Evolutionary conservation across 768 basidiomycete genomes (phyloP), one percentile per base, ranked within the genome.

Genomic region (Termitomyces sp.): DNA sequence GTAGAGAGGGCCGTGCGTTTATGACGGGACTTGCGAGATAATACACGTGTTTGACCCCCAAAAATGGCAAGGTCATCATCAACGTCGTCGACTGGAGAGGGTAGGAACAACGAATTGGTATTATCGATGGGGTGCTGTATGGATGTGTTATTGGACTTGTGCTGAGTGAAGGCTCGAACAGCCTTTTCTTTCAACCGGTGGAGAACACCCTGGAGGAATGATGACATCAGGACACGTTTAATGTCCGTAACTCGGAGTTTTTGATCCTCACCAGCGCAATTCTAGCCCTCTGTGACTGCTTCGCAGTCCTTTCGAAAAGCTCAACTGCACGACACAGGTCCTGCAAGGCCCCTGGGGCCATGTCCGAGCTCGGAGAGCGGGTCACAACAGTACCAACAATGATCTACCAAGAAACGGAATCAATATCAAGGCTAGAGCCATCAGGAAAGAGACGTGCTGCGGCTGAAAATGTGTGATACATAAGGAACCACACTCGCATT

Each of bases 381-480:
- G 81, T 80, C n/a, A 84, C 81, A n/a, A 85, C 77, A 2, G 81
- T 81, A 2, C 83, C 83, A 1, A 80, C 77, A 51, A 83, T 79
- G 13, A 85, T 72, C 86, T 87, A 59, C 5, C 26, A 28, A 15
- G 5, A 54, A 39, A 37, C 7, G 33, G 26, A 41, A 46, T 57
- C 31, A 62, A 51, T 33, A 8, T 29, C 34, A 15, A 36, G n/a
- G 10, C 42, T 9, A 18, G 41, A 28, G 51, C 33, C 18, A 42
- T 58, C 31, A 39, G 34, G 37, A 13, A 58, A 33, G 48, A 48
- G 58, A 68, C 75, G 50, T 57, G 79, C 79, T 47, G 79, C 79
- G 13, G 79, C 78, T 28, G 77, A 79, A 54, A 81, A 81, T 2
- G 74, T 76, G 62, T 81, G 80, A 56, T 77, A 76, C 62, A 81